A percentile compares a stretch with the other conserved stretches of the same genome.
phyloP scores from a whole-genome alignment of 2,329 filamentous ascomycete genomes.

The Cladophialophora psammophila region DNA sequence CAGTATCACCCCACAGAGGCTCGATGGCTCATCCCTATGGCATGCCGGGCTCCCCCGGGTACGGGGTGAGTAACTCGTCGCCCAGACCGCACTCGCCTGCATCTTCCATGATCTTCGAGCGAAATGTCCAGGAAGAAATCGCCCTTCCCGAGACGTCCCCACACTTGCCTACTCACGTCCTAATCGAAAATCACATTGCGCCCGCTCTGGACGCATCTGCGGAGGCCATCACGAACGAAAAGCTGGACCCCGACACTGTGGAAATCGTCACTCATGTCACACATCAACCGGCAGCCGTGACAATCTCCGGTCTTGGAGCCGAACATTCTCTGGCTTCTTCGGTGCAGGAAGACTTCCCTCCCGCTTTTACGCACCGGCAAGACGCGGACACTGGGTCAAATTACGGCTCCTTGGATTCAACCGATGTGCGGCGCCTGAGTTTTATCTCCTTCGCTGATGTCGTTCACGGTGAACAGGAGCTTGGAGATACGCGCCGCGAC shows the following conservation, averaged over 20 bases:
- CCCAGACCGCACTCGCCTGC: slow-evolving; percentile 80
- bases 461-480: slow-evolving; percentile 72
- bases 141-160: slow-evolving; percentile 74
- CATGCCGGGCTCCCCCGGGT: slow-evolving; percentile 68
- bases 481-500: slow-evolving; percentile 59
- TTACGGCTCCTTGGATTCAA: slow-evolving; percentile 77
- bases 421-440: slow-evolving; percentile 81
- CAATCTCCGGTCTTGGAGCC: slow-evolving; percentile 63
- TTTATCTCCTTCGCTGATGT: slow-evolving; percentile 98
- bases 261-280: slow-evolving; percentile 89
- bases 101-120: slow-evolving; percentile 82
- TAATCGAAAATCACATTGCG: slow-evolving; percentile 93
- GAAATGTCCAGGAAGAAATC: slow-evolving; percentile 85
- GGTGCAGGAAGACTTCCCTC: slow-evolving; percentile 62
- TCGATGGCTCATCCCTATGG: slow-evolving; percentile 44
- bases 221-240: slow-evolving; percentile 85
- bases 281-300: slow-evolving; percentile 78
- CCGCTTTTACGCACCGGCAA: slow-evolving; percentile 47
- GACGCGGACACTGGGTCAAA: slow-evolving; percentile 71
- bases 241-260: slow-evolving; percentile 84
- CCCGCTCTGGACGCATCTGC: slow-evolving; percentile 90
- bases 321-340: slow-evolving; percentile 48
- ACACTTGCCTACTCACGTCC: slow-evolving; percentile 90
- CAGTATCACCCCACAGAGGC: slow-evolving; percentile 48
- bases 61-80: slow-evolving; percentile 71